Evolutionary conservation across 2,329 filamentous ascomycete genomes (phyloP).

Genomic region (Thelonectria olida): DNA sequence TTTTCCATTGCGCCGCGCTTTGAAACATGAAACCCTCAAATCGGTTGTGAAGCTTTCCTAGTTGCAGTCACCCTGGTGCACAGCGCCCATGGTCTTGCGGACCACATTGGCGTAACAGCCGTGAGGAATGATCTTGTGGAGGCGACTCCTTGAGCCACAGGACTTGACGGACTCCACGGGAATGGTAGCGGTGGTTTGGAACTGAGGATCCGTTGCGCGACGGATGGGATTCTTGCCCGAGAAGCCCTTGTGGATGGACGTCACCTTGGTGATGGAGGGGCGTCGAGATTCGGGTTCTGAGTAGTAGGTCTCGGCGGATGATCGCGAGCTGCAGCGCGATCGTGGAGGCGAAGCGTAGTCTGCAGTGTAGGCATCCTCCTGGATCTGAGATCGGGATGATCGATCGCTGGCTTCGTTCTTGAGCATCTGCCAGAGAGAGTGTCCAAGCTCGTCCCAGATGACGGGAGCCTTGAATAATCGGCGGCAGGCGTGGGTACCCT

Average conservation of each 20-base stretch:
- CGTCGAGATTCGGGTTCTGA: slow-evolving; percentile 8
- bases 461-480: slow-evolving; percentile 50
- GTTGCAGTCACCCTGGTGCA: slow-evolving; percentile 5
- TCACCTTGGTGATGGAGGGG: slow-evolving; percentile 10
- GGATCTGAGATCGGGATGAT: not conserved
- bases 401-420: slow-evolving; percentile 26
- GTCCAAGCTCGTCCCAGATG: slow-evolving; percentile 50
- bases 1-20: not conserved
- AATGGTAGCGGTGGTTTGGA: not conserved
- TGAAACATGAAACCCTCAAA: not conserved
- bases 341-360: slow-evolving; percentile 5
- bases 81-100: slow-evolving; percentile 11
- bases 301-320: slow-evolving; percentile 6
- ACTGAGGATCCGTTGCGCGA: slow-evolving; percentile 12
- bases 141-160: not conserved
- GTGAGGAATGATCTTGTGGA: slow-evolving; percentile 19
- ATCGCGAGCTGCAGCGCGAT: slow-evolving; percentile 18
- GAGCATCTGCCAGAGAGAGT: slow-evolving; percentile 45
- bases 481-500: slow-evolving; percentile 48
- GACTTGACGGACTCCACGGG: not conserved
- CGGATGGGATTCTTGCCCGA: slow-evolving; percentile 11
- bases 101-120: slow-evolving; percentile 12
- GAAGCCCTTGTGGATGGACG: slow-evolving; percentile 11
- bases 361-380: not conserved
- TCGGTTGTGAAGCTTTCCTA: not conserved